Percentiles rank a stretch among this genome's conserved stretches.
These are phyloP conservation scores for Fusarium floridanum DNA, from an alignment of 2,329 filamentous ascomycete genomes.

Conservation along the genomic window DNA sequence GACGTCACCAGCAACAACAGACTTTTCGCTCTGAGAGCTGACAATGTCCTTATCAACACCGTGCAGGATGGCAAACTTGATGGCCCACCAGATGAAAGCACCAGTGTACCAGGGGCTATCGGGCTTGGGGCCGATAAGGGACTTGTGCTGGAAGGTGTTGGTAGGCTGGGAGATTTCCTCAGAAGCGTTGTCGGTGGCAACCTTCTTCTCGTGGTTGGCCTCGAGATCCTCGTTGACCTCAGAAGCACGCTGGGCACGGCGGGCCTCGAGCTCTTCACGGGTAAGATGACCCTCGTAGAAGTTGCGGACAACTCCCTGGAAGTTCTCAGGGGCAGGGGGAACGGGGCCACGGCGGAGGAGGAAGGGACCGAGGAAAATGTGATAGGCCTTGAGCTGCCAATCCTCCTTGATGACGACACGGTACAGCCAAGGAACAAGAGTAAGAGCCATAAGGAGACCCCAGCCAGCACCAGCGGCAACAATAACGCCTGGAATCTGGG, in stretches of 20 bases:
- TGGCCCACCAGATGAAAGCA: constrained; percentile 58
- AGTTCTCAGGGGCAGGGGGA: constrained; percentile 58
- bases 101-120: constrained; percentile 59
- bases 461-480: constrained; percentile 65
- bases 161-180: constrained; percentile 68
- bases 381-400: constrained; percentile 68
- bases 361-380: constrained; percentile 66
- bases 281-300: constrained; percentile 70
- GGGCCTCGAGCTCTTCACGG: constrained; percentile 63
- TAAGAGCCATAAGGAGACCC: constrained; percentile 62
- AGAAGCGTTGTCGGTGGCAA: constrained; percentile 54
- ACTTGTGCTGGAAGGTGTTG: constrained; percentile 47
- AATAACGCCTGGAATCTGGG: constrained; percentile 65
- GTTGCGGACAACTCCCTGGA: constrained; percentile 60
- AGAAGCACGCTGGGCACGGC: constrained; percentile 47
- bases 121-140: constrained; percentile 56
- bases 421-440: constrained; percentile 72
- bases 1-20: constrained; percentile 64
- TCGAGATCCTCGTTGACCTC: constrained; percentile 39
- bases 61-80: constrained; percentile 61
- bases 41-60: constrained; percentile 62
- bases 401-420: constrained; percentile 71
- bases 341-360: constrained; percentile 58
- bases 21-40: constrained; percentile 51
- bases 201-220: constrained; percentile 47